Percentiles rank a stretch among this genome's conserved stretches.
Conservation (phyloP, 306 rosid species). For the Cucumis hystrix region DNA sequence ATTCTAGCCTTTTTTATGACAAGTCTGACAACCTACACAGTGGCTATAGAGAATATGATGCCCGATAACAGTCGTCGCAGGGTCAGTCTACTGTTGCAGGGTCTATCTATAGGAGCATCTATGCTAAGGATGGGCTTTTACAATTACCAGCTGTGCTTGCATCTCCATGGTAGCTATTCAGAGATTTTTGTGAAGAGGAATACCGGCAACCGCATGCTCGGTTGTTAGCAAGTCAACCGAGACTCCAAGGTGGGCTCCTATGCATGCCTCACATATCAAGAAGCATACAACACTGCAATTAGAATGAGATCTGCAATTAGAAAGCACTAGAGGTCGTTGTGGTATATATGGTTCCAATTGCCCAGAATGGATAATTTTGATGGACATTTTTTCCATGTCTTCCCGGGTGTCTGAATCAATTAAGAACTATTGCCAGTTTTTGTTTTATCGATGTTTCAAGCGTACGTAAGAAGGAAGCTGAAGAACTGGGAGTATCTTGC, state of each 20-base stretch:
- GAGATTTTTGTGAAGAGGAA: constrained; percentile 59
- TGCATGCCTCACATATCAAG: constrained; percentile 42
- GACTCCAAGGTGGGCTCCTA: constrained; percentile 56
- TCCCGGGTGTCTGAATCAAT: constrained; percentile 39
- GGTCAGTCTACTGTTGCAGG: constrained; percentile 37
- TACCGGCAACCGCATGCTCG: constrained; percentile 51
- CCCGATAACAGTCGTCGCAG: constrained; percentile 31
- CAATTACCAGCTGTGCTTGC: constrained; percentile 37
- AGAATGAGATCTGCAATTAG: constrained; percentile 57
- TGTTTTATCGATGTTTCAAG: constrained; percentile 53
- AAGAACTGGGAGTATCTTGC: constrained; percentile 57
- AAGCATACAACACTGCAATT: constrained; percentile 43
- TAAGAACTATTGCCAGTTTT: constrained; percentile 72
- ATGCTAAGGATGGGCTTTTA: constrained; percentile 57
- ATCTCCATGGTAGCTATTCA: constrained; percentile 87
- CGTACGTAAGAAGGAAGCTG: constrained; percentile 68
- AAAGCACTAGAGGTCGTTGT: constrained; percentile 65
- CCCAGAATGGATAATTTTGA: constrained; percentile 63
- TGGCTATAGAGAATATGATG: constrained; percentile 55
- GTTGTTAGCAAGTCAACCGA: constrained; percentile 35
- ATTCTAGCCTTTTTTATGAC: background rate
- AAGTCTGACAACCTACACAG: constrained; percentile 31
- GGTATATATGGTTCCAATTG: constrained; percentile 77
- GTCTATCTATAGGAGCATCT: constrained; percentile 32
- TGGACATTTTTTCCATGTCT: constrained; percentile 88